These are phyloP conservation scores for Aureobasidium vineae DNA, from an alignment of 2,329 filamentous ascomycete species.

Conservation along the genomic window DNA sequence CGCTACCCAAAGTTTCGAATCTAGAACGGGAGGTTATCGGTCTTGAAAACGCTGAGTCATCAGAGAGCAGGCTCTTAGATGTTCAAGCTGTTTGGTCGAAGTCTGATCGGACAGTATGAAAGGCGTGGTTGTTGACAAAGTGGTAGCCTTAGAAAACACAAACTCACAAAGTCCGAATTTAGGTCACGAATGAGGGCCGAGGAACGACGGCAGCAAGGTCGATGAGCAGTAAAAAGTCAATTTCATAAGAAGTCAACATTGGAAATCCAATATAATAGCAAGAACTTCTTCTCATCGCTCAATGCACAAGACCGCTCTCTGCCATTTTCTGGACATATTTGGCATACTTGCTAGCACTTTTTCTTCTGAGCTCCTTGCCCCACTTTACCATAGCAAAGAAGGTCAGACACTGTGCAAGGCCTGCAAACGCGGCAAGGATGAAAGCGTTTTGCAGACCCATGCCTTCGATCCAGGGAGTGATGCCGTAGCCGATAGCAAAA, in stretches of 20 bases:
- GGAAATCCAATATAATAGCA: too few relatives aligned
- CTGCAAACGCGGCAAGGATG: constrained; percentile 45
- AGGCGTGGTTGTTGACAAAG: too few relatives aligned
- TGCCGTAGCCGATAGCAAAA: constrained; percentile 53
- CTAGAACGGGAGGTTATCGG: not conserved
- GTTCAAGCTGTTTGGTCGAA: not conserved
- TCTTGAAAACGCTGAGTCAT: not conserved
- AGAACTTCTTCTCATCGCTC: not conserved
- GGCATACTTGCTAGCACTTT: constrained; percentile 42
- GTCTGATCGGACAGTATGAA: not conserved
- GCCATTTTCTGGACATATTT: constrained; percentile 41
- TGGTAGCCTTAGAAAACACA: not conserved
- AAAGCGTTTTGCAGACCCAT: constrained; percentile 48
- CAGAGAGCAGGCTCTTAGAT: not conserved
- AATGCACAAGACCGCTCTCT: constrained; percentile 33
- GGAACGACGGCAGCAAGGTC: too few relatives aligned
- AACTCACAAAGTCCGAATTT: too few relatives aligned
- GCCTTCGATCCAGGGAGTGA: constrained; percentile 47
- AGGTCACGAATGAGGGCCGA: too few relatives aligned
- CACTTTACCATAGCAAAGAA: constrained; percentile 50
- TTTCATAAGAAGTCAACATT: too few relatives aligned
- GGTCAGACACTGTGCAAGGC: constrained; percentile 43
- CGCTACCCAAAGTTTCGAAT: not conserved
- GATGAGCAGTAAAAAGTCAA: too few relatives aligned
- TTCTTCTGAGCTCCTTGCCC: constrained; percentile 48